Evolutionary conservation across 2,329 filamentous ascomycete genomes (phyloP), one percentile per base, ranked within the genome.

Genomic region (Hymenoscyphus salicellus): DNA sequence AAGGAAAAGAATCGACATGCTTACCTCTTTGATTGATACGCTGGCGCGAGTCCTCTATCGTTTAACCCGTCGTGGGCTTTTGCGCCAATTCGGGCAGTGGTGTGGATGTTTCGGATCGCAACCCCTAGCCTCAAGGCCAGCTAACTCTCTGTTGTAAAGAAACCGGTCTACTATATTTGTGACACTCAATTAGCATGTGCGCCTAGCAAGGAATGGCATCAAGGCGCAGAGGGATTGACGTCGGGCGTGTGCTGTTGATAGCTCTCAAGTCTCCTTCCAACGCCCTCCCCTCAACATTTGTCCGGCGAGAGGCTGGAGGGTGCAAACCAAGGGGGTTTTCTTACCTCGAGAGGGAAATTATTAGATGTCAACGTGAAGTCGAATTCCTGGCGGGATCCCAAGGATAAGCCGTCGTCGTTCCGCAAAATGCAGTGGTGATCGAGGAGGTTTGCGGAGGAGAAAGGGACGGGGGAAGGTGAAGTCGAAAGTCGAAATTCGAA

Each of bases 271-370:
- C 70, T 70, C 41, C 43, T 28, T 36, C 60, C 66, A 65, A 63
- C 66, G 49, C 69, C 66, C 65, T 38, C 16, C 46, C 46, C 46
- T 52, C 46, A 52, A 52, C 46, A 52, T 52, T 52, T 52, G 46
- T 52, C 20, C 23, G 46, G 20, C 46, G 46, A 61, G 66, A 65
- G 69, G 68, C 70, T 68, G 70, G 66, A 66, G 68, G 70, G 70
- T 69, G 71, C 70, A 71, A 68, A 67, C 36, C 60, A 66, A 65
- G 56, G 59, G 61, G 64, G 23, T 57, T 69, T 69, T 73, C 73
- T 73, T 66, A 74, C 72, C 71, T 73, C 67, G 68, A 67, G 46
- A 52, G 46, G n/a, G 10, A 52, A 52, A 23, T 52, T 52, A 52
- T 52, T 52, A 26, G 46, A 52, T 52, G 46, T 20, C 46, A 52